Evolutionary conservation across 371 early-diverging fungal genomes (phyloP), one percentile per base, ranked within the genome.

Genomic region (Saksenaea oblongispora): DNA sequence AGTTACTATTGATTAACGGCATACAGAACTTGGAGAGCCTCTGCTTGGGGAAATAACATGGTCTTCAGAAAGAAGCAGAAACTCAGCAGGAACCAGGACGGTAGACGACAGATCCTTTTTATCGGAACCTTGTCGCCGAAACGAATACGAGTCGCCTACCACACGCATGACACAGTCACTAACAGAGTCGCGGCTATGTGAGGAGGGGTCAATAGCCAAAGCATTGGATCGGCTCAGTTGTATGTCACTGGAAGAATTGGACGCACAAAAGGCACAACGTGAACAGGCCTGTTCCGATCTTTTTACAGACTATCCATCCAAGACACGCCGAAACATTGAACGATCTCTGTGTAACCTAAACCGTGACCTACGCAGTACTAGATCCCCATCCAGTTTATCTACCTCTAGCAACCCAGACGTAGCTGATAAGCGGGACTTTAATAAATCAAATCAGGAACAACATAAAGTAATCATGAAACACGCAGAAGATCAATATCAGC

Each of bases 261-360:
- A 47, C 11, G 51, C 17, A 22, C 51, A 47, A 22, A 47, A 47
- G 24, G 22, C 22, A 47, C 51, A 47, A 9, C 51, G 51, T 22
- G 26, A 47, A 22, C 51, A 22, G 22, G 51, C 51, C 24, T 47
- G 22, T 8, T 17, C 51, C 3, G 51, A 47, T 22, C 51, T 47
- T 5, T 47, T 47, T 47, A 22, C 3, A 22, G 51, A 47, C 11
- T 47, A 47, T 22, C 59, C 64, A 22, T 64, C 64, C 14, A 58
- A 58, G 44, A 64, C 64, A 35, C 64, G 64, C 5, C 27, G 18
- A 54, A 58, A 58, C 5, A 58, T 64, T 28, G 58, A 54, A 54
- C 58, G 54, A 27, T 64, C 64, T 0, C 9, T 64, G 54, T 64
- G 51, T 47, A 47, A 47, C 51, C 17, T 22, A 3, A 47, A 47